Conservation (phyloP, 805 yeast genomes). For the Candida ficus region DNA sequence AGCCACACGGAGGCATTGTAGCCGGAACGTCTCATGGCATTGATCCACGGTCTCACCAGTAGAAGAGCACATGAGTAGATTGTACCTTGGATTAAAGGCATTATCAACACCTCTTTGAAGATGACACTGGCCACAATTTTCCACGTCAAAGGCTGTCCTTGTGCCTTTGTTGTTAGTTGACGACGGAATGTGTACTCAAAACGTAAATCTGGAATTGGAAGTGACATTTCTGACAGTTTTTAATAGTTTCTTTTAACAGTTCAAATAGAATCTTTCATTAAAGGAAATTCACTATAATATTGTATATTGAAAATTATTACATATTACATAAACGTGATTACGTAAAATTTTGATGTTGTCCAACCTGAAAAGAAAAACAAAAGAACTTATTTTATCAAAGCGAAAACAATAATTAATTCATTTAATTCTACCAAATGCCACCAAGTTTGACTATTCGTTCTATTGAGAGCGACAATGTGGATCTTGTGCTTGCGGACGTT, state of each 20-base stretch:
- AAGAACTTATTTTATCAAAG: too few relatives aligned
- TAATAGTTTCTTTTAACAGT: too few relatives aligned
- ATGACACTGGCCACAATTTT: constrained; percentile 3
- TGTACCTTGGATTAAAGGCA: constrained; percentile 10
- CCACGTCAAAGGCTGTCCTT: neutral
- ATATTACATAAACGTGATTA: too few relatives aligned
- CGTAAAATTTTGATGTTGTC: too few relatives aligned
- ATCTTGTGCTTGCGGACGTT: constrained; percentile 80
- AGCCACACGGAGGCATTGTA: constrained; percentile 2
- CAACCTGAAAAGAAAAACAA: too few relatives aligned
- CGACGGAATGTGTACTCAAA: constrained; percentile 9
- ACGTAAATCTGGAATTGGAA: constrained; percentile 12
- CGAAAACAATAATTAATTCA: too few relatives aligned
- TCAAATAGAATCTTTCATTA: neutral
- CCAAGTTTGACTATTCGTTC: constrained; percentile 51
- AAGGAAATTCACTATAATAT: too few relatives aligned
- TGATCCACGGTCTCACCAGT: constrained; percentile 8
- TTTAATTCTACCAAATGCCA: constrained; percentile 5
- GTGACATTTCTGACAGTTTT: too few relatives aligned
- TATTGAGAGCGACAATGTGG: constrained; percentile 82
- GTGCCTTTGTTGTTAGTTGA: neutral
- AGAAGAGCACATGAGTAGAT: constrained; percentile 2
- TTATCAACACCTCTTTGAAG: constrained; percentile 5
- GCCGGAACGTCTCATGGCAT: constrained; percentile 3
- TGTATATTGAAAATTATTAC: neutral